Evolutionary conservation across 768 basidiomycete species (phyloP), one percentile per base, ranked within the genome.

Genomic region (Vishniacozyma victoriae): DNA sequence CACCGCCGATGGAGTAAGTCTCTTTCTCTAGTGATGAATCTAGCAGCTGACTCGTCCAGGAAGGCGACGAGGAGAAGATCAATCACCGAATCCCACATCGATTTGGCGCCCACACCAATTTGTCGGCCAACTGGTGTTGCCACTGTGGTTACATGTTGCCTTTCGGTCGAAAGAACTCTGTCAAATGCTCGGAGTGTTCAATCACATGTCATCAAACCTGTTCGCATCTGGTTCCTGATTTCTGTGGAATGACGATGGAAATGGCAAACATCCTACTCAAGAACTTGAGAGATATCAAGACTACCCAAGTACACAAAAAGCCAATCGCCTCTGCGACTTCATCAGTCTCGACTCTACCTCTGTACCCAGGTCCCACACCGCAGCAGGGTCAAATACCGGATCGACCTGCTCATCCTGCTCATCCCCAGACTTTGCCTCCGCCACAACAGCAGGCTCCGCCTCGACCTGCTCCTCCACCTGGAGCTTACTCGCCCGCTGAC

Each of bases 191-290:
- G 0, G 93, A 97, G 72, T 99, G 95, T 74, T 82, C 85, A 64
- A 83, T 97, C 59, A 96, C 93, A 38, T 96, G 91, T 62, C 95
- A 99, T 73, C 90, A 89, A 16, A 87, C 90, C 56, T 99, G 95
- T 74, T 87, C 91, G 1, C 95, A 99, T 72, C 81, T 97, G 48
- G 95, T 99, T 33, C 95, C 95, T 50, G 93, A 99, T 73, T 97
- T 99, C 74, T 99, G 95, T 65, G 95, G 95, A 35, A 96, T 99
- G 92, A 90, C 91, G 29, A 97, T 97, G 93, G 93, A 96, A 73
- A 93, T 88, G 29, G 93, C 95, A 40, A 96, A 96, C 71, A 82
- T 85, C 62, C 78, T 99, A 16, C 79, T 99, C 42, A 82, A 84
- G 42, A 85, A 91, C 71, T 84, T 87, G 80, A 83, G 86, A 45